These are phyloP conservation scores for Neonectria magnoliae DNA, from an alignment of 2,329 filamentous ascomycete genomes.

Conservation along the genomic window DNA sequence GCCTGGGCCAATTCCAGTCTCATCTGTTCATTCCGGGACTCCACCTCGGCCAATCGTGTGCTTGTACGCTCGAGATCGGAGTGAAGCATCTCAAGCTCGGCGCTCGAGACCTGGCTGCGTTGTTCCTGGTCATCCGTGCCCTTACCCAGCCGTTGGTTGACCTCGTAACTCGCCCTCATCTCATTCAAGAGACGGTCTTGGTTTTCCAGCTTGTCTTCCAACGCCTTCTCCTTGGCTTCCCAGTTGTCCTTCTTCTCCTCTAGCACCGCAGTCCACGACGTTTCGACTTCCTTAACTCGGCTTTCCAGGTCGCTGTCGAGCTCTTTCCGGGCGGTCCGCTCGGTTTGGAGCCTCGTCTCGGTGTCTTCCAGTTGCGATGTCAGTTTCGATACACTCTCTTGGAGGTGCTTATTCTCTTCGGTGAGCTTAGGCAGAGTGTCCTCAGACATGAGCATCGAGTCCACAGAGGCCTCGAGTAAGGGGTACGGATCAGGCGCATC, in stretches of 20 bases:
- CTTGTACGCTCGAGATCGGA: conserved; percentile 92
- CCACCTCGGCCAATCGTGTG: conserved; percentile 85
- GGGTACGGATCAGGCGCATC: conserved; percentile 98
- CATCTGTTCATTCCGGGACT: conserved; percentile 93
- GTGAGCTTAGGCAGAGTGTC: conserved; percentile 90
- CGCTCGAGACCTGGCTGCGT: conserved; percentile 77
- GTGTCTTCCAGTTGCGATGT: conserved; percentile 85
- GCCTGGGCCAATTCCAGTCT: conserved; percentile 90
- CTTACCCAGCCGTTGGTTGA: conserved; percentile 87
- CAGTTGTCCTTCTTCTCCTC: conserved; percentile 97
- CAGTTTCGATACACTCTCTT: conserved; percentile 78
- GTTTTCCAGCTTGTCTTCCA: conserved; percentile 94
- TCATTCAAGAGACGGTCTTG: conserved; percentile 93
- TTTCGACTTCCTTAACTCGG: conserved; percentile 88
- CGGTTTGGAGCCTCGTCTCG: conserved; percentile 81
- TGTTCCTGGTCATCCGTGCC: conserved; percentile 70
- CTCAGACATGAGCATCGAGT: conserved; percentile 90
- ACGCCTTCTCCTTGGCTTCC: conserved; percentile 88
- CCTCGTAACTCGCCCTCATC: conserved; percentile 96
- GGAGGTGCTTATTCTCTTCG: conserved; percentile 89
- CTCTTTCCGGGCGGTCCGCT: conserved; percentile 76
- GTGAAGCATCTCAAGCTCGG: conserved; percentile 92
- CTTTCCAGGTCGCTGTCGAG: conserved; percentile 81
- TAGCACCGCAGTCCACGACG: conserved; percentile 88
- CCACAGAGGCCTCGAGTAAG: conserved; percentile 93